Evolutionary conservation across 148 eudicot species (phyloP), one percentile per base, ranked within the genome.

Genomic region (Chenopodium album): DNA sequence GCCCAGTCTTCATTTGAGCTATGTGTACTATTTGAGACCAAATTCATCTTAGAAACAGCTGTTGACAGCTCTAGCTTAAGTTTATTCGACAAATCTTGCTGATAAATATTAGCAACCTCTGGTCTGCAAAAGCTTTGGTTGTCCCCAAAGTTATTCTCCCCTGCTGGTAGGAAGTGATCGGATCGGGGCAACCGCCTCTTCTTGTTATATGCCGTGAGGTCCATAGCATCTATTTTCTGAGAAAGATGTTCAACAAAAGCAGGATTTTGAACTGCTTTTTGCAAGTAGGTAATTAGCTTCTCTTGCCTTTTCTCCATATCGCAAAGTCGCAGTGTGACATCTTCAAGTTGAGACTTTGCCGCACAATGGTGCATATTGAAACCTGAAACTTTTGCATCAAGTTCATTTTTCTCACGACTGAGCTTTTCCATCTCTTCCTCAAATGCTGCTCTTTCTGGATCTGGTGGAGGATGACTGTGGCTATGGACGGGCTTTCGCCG

Each of bases 401-500:
- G 90, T 71, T 84, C 88, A 26, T 87, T 20, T 78, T 92, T 95
- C 84, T 93, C 96, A 16, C 88, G 94, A 14, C 90, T 86, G 75
- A 95, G 88, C 87, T 91, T 95, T 63, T 93, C 93, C 29, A 95
- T 95, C 85, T 95, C 97, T 80, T 95, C 94, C 85, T 93, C 94
- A 83, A 86, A 93, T 75, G 93, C 90, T 10, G 89, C 89, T 87
- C 98, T 91, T 85, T 95, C 98, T 11, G 92, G 88, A 84, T 93
- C 98, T 70, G 84, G 87, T 47, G 89, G 97, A 85, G 96, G 97
- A 26, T 91, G 89, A 81, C 93, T 95, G 80, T 95, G 98, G 90
- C 98, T 95, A 82, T 95, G 98, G 76, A 95, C 90, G 13, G 98
- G 98, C 86, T 95, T 95, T 81, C 97, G 83, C 52, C 98, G 94